A percentile compares a stretch with the other conserved stretches of the same genome.
These are phyloP conservation scores for Linderina pennispora DNA, from an alignment of 192 early-diverging fungal genomes.

Conservation along the genomic window DNA sequence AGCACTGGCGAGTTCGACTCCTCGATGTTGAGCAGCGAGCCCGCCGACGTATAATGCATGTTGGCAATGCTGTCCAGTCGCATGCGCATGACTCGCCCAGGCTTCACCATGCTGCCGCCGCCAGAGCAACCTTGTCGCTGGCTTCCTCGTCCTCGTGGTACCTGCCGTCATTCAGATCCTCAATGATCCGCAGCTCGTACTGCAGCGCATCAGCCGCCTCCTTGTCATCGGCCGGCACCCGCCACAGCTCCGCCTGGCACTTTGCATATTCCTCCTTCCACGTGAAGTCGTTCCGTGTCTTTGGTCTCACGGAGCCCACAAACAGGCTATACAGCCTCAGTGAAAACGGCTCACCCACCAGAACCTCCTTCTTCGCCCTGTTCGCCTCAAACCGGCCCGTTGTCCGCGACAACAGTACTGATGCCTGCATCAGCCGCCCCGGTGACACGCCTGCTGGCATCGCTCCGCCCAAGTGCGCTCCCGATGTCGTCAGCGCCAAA, in stretches of 20 bases:
- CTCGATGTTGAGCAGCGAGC: conserved; percentile 69
- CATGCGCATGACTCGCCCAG: conserved; percentile 37
- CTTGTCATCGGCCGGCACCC: background rate
- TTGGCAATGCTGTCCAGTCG: conserved; percentile 43
- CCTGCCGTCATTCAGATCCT: conserved; percentile 70
- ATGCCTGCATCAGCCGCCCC: conserved; percentile 56
- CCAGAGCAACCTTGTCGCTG: background rate
- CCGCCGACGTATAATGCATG: conserved; percentile 70
- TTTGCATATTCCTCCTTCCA: conserved; percentile 79
- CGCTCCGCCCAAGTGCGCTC: conserved; percentile 37
- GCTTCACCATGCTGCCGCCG: conserved; percentile 19
- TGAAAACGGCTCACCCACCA: conserved; percentile 42
- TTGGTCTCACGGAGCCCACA: conserved; percentile 54
- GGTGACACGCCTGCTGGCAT: conserved; percentile 48
- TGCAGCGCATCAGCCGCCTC: too few relatives aligned
- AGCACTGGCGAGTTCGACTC: conserved; percentile 62
- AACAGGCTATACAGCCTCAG: conserved; percentile 67
- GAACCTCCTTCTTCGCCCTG: background rate
- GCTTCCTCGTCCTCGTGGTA: conserved; percentile 58
- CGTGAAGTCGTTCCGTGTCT: conserved; percentile 56
- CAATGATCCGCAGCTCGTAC: conserved; percentile 56
- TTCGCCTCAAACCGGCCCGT: conserved; percentile 4
- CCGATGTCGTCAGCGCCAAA: conserved; percentile 49
- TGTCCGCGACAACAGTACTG: conserved; percentile 25
- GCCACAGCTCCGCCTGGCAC: conserved; percentile 37